Evolutionary conservation across 148 eudicot genomes (phyloP), one percentile per base, ranked within the genome.

Genomic region (Persicaria maculosa): DNA sequence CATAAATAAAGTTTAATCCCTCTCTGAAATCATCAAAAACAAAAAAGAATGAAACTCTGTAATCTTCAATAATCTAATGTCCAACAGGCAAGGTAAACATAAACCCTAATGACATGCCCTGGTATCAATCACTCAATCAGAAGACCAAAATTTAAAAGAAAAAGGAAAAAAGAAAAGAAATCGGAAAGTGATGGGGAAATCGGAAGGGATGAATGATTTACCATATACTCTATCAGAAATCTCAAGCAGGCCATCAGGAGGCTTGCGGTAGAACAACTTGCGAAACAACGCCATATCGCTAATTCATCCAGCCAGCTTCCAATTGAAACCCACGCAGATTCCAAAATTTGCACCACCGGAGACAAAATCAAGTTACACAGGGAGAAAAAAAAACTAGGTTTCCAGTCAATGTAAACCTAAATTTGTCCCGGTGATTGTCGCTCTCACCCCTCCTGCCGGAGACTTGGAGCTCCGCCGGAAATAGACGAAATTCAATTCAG

Each of bases 201-300:
- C 62, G 25, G 7, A 62, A 62, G 44, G 68, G 0, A 62, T 25
- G 22, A 58, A 22, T 48, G 12, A 16, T 10, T 69, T 76, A 90
- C 98, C 98, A 65, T 87, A 93, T 57, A 93, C 86, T 81, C 98
- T 76, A 50, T 90, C 97, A 14, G 85, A 87, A 71, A 93, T 91
- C 87, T 93, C 98, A 6, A 93, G 82, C 52, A 93, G 97, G 53
- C 97, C 93, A 74, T 91, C 98, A n/a, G 93, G 96, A 19, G 98
- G 96, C 80, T 87, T 93, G 68, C 85, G 83, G 46, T 82, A 93
- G 72, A 93, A 93, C 73, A 93, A 67, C 79, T 87, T 93, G 64
- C 92, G 92, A 68, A 93, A 80, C 74, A 93, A 75, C 46, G 93
- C 85, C 93, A 89, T 89, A 0, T n/a, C 50, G 36, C 17, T n/a